Percentiles rank a stretch among this genome's conserved stretches.
Evolutionary conservation across 257 asterid genomes (phyloP).

Genomic region (Scutellaria minor): DNA sequence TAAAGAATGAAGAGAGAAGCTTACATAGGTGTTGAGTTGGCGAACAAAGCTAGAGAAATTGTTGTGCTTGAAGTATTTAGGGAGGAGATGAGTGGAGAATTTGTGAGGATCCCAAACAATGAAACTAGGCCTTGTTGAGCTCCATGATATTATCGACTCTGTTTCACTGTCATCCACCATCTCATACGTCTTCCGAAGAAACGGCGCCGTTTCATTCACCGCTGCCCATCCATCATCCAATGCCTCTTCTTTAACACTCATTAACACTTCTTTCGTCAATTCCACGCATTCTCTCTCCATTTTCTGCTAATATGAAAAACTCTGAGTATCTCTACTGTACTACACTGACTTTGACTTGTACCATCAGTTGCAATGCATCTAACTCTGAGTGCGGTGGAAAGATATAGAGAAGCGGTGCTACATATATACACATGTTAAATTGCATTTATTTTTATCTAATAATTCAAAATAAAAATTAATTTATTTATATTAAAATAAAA

Average conservation of each 20-base stretch:
- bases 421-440: no score
- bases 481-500: no score
- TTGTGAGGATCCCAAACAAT: conserved; percentile 84
- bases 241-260: conserved; percentile 66
- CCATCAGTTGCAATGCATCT: no score
- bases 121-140: conserved; percentile 51
- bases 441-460: no score
- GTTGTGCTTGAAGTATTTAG: conserved; percentile 85
- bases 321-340: no score
- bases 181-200: conserved; percentile 83
- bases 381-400: no score
- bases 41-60: conserved; percentile 95
- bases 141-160: conserved; percentile 80
- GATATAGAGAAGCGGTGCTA: no score
- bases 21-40: conserved; percentile 92
- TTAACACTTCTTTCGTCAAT: no score
- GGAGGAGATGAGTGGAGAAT: conserved; percentile 72
- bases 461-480: no score
- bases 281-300: conserved; percentile 22
- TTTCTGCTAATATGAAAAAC: no score
- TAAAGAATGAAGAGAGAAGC: no score
- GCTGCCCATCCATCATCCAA: conserved; percentile 40
- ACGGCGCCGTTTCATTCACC: conserved; percentile 67
- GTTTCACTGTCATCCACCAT: conserved; percentile 86
- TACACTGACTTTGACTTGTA: conserved; percentile 10